Percentiles rank a stretch among this genome's conserved stretches.
Evolutionary conservation across 108 stramenopile species (phyloP).

Genomic region (Hondaea fermentalgiana): DNA sequence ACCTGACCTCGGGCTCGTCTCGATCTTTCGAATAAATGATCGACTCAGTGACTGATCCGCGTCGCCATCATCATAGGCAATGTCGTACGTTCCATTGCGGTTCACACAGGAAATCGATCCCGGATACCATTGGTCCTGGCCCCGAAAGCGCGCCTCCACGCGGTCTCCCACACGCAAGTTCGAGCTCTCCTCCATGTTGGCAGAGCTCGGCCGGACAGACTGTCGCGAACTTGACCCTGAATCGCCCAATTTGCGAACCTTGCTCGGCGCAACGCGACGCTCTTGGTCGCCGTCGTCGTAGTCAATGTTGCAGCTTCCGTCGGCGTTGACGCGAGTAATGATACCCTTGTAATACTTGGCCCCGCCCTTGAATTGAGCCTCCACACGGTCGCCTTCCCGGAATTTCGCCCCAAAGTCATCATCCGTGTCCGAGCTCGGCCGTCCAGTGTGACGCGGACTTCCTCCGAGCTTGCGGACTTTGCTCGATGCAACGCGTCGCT

Average conservation of each 20-base stretch:
- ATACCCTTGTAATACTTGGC: not conserved
- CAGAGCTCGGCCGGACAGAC: no score
- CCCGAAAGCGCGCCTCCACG: conserved; percentile 31
- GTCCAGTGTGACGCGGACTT: not conserved
- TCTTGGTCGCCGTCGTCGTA: conserved; percentile 21
- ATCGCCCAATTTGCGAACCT: not conserved
- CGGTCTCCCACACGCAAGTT: conserved; percentile 19
- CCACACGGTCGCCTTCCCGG: not conserved
- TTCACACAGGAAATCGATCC: conserved; percentile 21
- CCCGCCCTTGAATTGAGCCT: not conserved
- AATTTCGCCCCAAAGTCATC: not conserved
- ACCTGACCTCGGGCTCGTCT: not conserved
- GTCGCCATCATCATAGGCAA: conserved; percentile 43
- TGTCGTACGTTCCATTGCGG: conserved; percentile 32
- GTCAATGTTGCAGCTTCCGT: not conserved
- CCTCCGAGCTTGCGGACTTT: not conserved
- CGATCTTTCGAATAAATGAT: not conserved
- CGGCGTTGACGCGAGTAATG: not conserved
- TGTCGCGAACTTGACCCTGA: not conserved
- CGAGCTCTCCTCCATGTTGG: not conserved
- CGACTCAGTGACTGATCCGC: not conserved
- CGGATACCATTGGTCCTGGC: conserved; percentile 21
- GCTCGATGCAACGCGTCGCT: conserved; percentile 14
- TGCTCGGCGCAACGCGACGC: not conserved
- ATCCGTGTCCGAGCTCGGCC: no score